phyloP scores from a whole-genome alignment of 2,329 filamentous ascomycete species.

The Cyanodermella asteris region DNA sequence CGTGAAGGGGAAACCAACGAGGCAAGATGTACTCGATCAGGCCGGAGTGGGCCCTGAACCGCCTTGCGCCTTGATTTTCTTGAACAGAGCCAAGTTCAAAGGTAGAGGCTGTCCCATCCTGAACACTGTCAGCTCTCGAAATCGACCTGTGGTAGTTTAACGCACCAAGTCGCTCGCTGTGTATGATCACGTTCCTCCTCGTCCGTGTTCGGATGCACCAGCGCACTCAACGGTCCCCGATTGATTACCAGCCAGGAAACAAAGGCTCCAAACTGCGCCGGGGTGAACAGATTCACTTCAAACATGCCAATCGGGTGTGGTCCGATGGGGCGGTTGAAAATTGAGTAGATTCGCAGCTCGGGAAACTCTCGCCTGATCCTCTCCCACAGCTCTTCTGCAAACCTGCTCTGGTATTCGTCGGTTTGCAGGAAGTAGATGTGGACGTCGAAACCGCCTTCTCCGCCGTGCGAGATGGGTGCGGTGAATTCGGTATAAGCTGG shows the following conservation, averaged over 20 bases:
- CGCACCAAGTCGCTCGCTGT: slow-evolving; percentile 22
- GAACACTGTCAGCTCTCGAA: too few relatives aligned
- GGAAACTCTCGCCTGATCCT: slow-evolving; percentile 68
- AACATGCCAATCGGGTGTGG: slow-evolving; percentile 79
- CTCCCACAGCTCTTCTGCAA: slow-evolving; percentile 53
- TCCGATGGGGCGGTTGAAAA: slow-evolving; percentile 59
- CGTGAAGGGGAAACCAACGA: too few relatives aligned
- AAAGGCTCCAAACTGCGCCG: slow-evolving; percentile 74
- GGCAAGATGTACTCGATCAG: too few relatives aligned
- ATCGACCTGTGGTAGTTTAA: too few relatives aligned
- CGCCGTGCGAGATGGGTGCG: slow-evolving; percentile 42
- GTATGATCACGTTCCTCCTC: slow-evolving; percentile 29
- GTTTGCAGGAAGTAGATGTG: slow-evolving; percentile 46
- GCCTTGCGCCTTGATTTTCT: too few relatives aligned
- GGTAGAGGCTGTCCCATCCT: too few relatives aligned
- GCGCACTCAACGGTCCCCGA: slow-evolving; percentile 53
- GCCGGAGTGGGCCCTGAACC: too few relatives aligned
- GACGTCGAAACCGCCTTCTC: slow-evolving; percentile 57
- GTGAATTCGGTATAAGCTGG: slow-evolving; percentile 48
- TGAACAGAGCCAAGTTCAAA: too few relatives aligned
- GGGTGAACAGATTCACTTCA: slow-evolving; percentile 72
- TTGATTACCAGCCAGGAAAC: slow-evolving; percentile 67
- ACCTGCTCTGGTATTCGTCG: slow-evolving; percentile 36
- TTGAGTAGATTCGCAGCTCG: slow-evolving; percentile 57
- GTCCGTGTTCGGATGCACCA: slow-evolving; percentile 70